phyloP scores from a whole-genome alignment of 2,329 filamentous ascomycete species.

The Ambrosiella cleistominuta region DNA sequence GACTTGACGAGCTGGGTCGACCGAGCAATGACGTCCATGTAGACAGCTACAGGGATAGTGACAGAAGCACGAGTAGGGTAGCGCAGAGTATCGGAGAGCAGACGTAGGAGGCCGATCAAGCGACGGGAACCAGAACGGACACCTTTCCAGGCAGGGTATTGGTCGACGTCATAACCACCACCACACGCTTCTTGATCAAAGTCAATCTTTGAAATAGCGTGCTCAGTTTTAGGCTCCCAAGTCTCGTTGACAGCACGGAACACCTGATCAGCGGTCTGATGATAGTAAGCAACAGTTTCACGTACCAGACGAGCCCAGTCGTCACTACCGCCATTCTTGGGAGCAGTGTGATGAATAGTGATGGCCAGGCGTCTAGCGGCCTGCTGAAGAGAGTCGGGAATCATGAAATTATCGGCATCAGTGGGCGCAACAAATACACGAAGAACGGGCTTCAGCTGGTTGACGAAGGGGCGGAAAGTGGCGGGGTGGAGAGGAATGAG shows the following conservation, averaged over 20 bases:
- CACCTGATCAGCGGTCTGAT: slow-evolving; percentile 56
- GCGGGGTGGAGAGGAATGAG: slow-evolving; percentile 69
- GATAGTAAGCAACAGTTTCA: slow-evolving; percentile 43
- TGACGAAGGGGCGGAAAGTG: slow-evolving; percentile 59
- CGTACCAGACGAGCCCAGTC: slow-evolving; percentile 61
- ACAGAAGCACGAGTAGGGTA: slow-evolving; percentile 48
- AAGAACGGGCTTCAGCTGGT: slow-evolving; percentile 47
- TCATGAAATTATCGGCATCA: slow-evolving; percentile 29
- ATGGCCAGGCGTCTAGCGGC: slow-evolving; percentile 49
- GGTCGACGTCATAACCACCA: slow-evolving; percentile 26
- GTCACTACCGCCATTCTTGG: slow-evolving; percentile 58
- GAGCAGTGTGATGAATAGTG: slow-evolving; percentile 60
- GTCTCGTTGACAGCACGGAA: slow-evolving; percentile 67
- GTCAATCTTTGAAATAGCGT: slow-evolving; percentile 25
- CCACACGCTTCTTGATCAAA: slow-evolving; percentile 30
- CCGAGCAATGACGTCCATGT: slow-evolving; percentile 53
- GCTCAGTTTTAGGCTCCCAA: slow-evolving; percentile 51
- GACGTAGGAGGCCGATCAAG: slow-evolving; percentile 44
- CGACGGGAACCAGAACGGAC: slow-evolving; percentile 57
- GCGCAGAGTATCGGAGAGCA: slow-evolving; percentile 46
- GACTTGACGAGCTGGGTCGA: slow-evolving; percentile 47
- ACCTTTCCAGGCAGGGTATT: slow-evolving; percentile 55
- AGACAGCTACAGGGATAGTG: slow-evolving; percentile 44
- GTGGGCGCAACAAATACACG: slow-evolving; percentile 47
- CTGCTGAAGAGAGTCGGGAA: slow-evolving; percentile 34